Evolutionary conservation across 1,284 basidiomycete species (phyloP).

Genomic region (Ustilago curta): DNA sequence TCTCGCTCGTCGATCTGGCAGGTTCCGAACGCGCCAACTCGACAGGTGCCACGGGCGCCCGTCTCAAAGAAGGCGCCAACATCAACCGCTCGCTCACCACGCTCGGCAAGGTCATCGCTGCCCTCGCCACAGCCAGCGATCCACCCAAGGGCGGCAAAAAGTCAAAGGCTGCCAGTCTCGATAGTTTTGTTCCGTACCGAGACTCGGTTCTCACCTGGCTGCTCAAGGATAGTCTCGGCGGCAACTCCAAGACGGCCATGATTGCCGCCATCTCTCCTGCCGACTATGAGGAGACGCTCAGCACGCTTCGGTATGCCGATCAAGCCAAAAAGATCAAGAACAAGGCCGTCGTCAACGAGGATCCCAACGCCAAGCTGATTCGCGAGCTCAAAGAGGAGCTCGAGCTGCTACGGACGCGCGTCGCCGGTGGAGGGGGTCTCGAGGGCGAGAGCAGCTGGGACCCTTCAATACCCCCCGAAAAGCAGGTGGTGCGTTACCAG

Average conservation of each 20-base stretch:
- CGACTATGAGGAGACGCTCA: conserved; percentile 96
- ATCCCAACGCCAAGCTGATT: conserved; percentile 97
- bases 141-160: conserved; percentile 55
- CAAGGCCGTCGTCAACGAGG: conserved; percentile 98
- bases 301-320: conserved; percentile 94
- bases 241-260: conserved; percentile 70
- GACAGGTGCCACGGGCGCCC: conserved; percentile 66
- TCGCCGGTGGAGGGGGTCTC: conserved; percentile 52
- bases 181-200: conserved; percentile 65
- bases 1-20: conserved; percentile 65
- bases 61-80: conserved; percentile 69
- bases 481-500: conserved; percentile 94
- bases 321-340: conserved; percentile 99
- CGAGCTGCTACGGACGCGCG: conserved; percentile 72
- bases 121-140: conserved; percentile 59
- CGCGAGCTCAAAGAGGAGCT: conserved; percentile 98
- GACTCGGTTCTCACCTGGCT: conserved; percentile 71
- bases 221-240: conserved; percentile 65
- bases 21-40: conserved; percentile 68
- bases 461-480: conserved; percentile 87
- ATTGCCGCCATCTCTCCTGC: conserved; percentile 98
- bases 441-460: conserved; percentile 82
- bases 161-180: conserved; percentile 40
- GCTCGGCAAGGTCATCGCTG: conserved; percentile 64
- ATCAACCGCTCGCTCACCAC: conserved; percentile 64